Evolutionary conservation across 1,284 basidiomycete species (phyloP), one percentile per base, ranked within the genome.

Genomic region (Somion occarium): DNA sequence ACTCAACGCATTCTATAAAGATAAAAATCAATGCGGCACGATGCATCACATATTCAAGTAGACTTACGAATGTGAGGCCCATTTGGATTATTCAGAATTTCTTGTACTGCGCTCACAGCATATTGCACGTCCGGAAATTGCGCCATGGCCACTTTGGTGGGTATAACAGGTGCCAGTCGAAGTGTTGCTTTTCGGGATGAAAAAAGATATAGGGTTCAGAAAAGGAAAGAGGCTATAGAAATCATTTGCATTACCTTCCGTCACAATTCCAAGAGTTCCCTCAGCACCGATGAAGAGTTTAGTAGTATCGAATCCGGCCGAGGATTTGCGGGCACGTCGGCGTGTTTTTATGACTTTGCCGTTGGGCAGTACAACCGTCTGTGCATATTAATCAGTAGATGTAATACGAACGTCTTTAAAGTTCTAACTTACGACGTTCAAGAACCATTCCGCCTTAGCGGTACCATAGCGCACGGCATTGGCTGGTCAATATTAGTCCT

Each of bases 391-490:
- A 3, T 42, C 1, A 3, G 18, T 2, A 25, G 15, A 15, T 7
- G 7, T 34, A 15, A 34, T 7, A 15, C 30, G 7, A 15, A 7
- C 15, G 15, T 34, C 7, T 15, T 7, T 34, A 34, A 34, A 7
- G 30, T 27, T 12, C 22, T 42, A 3, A 71, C 75, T 57, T 56
- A 73, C 78, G 53, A 82, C 64, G 61, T 85, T 87, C 41, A 87
- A 65, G 61, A 86, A 85, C 83, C 82, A 85, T 65, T 88, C 85
- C 3, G 77, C 80, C 63, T 81, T 81, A 46, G 87, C 80, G 5
- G 88, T 91, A 9, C 88, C 91, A 61, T 91, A 92, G 51, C 88
- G 72, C 5, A 91, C 88, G 5, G 89, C 89, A 58, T 91, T 91
- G 0, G 89, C 90, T 70, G 67, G 66, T 51, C 5, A 38, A 37